These are phyloP conservation scores for Asterella californica DNA, from an alignment of 225 moss, liverwort and hornwort species.

Conservation along the genomic window DNA sequence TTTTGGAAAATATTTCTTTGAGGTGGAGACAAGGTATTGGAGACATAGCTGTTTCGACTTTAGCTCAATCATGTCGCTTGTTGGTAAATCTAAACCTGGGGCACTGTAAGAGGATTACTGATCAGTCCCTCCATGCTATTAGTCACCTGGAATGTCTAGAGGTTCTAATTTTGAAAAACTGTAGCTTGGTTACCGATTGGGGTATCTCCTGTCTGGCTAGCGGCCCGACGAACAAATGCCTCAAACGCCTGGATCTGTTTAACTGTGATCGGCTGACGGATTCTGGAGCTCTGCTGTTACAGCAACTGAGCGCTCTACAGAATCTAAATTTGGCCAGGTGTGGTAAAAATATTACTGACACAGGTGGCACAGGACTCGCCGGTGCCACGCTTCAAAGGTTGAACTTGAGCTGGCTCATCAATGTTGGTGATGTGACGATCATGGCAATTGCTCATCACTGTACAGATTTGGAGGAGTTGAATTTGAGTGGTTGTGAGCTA, in stretches of 20 bases:
- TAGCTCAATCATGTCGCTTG: slow-evolving; percentile 20
- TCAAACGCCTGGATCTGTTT: slow-evolving; percentile 21
- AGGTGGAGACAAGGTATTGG: slow-evolving; percentile 26
- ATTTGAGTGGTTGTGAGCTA: slow-evolving; percentile 22
- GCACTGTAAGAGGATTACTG: slow-evolving; percentile 25
- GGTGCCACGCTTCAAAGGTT: slow-evolving; percentile 15
- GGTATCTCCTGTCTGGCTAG: slow-evolving; percentile 13
- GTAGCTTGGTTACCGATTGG: slow-evolving; percentile 22
- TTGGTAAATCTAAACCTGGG: slow-evolving; percentile 17
- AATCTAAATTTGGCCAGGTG: slow-evolving; percentile 14
- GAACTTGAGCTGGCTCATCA: slow-evolving; percentile 27
- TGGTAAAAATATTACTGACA: slow-evolving; percentile 20
- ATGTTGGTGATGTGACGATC: slow-evolving; percentile 19
- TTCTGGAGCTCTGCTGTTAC: slow-evolving; percentile 17
- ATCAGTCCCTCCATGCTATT: slow-evolving; percentile 18
- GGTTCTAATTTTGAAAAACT: slow-evolving; percentile 12
- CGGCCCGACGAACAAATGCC: slow-evolving; percentile 14
- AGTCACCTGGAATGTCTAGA: slow-evolving; percentile 19
- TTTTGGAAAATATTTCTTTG: slow-evolving; percentile 15
- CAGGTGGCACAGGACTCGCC: slow-evolving; percentile 16
- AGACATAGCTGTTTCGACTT: slow-evolving; percentile 21
- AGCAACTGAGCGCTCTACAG: slow-evolving; percentile 19
- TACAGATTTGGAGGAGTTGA: slow-evolving; percentile 11
- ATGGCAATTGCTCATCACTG: slow-evolving; percentile 7
- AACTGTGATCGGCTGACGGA: slow-evolving; percentile 28